A percentile compares a stretch with the other conserved stretches of the same genome.
phyloP scores from a whole-genome alignment of 371 early-diverging fungal species.

The Mortierella sp. region DNA sequence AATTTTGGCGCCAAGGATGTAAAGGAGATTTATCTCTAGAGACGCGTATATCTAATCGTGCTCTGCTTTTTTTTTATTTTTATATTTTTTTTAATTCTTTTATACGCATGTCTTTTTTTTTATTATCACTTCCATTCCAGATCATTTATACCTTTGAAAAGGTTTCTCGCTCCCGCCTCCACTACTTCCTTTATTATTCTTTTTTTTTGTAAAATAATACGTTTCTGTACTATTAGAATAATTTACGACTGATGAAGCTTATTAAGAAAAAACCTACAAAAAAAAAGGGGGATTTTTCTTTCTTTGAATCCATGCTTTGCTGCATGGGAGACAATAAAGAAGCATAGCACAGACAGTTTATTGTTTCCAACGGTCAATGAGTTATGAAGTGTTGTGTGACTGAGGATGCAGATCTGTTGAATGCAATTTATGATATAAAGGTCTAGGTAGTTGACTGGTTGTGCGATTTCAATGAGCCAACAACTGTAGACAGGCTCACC shows the following conservation, averaged over 20 bases:
- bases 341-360: not conserved
- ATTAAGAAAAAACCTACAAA: not conserved
- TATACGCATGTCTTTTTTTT: not conserved
- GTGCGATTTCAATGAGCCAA: not conserved
- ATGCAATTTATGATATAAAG: not conserved
- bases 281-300: no score
- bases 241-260: no score
- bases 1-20: slow-evolving; percentile 95
- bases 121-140: not conserved
- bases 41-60: not conserved
- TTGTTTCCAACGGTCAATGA: not conserved
- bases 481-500: not conserved
- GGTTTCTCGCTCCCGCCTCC: not conserved
- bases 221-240: not conserved
- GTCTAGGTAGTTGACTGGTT: not conserved
- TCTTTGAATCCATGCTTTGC: not conserved
- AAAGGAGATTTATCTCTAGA: slow-evolving; percentile 87
- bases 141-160: not conserved
- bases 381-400: not conserved
- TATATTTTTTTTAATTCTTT: not conserved
- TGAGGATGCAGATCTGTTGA: not conserved
- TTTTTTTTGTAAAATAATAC: not conserved
- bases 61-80: slow-evolving; percentile 6
- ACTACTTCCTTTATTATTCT: no score
- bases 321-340: not conserved